A percentile compares a stretch with the other conserved stretches of the same genome.
Conservation (phyloP, 495 filamentous ascomycete species). For the Tetracladium setigerum region DNA sequence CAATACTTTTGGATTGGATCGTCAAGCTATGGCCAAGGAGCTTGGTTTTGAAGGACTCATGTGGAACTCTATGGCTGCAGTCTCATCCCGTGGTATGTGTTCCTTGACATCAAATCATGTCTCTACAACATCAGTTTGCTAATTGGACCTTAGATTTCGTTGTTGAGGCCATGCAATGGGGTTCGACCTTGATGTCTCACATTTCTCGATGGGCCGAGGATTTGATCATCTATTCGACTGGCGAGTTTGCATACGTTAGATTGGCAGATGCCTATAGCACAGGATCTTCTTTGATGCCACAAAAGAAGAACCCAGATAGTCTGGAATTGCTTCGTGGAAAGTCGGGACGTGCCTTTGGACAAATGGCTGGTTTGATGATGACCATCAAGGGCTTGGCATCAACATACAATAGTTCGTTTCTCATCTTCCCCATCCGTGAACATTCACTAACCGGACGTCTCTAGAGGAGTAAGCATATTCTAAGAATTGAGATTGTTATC, state of each 20-base stretch:
- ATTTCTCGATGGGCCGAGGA: conserved; percentile 85
- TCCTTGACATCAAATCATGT: no score
- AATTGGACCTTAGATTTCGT: conserved; percentile 68
- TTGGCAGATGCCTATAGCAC: conserved; percentile 53
- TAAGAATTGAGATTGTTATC: conserved; percentile 18
- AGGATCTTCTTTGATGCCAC: conserved; percentile 82
- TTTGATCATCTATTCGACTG: conserved; percentile 76
- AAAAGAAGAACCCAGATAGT: conserved; percentile 64
- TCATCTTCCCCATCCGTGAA: no score
- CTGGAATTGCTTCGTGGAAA: conserved; percentile 88
- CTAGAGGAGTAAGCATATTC: conserved; percentile 65
- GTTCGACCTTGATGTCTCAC: conserved; percentile 74
- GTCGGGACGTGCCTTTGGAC: conserved; percentile 65
- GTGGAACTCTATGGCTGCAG: conserved; percentile 77
- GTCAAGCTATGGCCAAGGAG: conserved; percentile 82
- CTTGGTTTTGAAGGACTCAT: conserved; percentile 73
- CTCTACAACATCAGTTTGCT: no score
- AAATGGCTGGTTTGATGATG: conserved; percentile 83
- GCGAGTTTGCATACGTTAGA: conserved; percentile 76
- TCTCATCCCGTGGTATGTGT: conserved; percentile 22
- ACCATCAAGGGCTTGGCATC: conserved; percentile 83
- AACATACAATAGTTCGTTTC: conserved; percentile 66
- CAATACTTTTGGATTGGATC: conserved; percentile 84
- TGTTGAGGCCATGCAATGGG: conserved; percentile 88
- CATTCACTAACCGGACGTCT: conserved; percentile 48